A percentile compares a stretch with the other conserved stretches of the same genome.
Conservation (phyloP, 257 asterid genomes). For the Ligustrum vulgare region DNA sequence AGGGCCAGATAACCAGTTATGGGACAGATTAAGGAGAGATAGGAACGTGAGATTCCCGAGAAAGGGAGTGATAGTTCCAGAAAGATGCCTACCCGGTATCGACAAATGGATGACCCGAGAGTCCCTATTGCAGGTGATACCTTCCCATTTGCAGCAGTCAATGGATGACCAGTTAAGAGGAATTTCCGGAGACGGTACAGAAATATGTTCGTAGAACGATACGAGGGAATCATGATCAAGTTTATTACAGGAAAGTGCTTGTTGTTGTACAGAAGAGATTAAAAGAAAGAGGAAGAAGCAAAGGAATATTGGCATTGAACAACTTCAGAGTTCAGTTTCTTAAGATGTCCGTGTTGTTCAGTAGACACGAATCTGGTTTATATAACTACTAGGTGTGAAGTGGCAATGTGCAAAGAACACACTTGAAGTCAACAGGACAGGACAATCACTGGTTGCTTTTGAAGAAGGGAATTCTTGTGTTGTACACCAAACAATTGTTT, state of each 20-base stretch:
- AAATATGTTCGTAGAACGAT: neutral
- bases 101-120: neutral
- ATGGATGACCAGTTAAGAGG: slow-evolving; percentile 5
- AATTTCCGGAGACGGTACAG: neutral
- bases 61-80: neutral
- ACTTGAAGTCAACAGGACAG: too few species aligned
- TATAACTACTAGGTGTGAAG: too few species aligned
- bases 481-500: too few species aligned
- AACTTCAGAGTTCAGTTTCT: neutral
- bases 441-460: too few species aligned
- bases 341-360: neutral
- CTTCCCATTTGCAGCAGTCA: neutral
- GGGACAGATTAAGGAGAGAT: neutral
- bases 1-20: neutral
- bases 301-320: neutral
- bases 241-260: neutral
- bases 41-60: neutral
- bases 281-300: neutral
- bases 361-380: neutral
- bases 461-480: too few species aligned
- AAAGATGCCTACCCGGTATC: neutral
- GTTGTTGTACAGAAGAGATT: neutral
- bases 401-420: too few species aligned
- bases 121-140: neutral
- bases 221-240: neutral